These are phyloP conservation scores for Malassezia obtusa DNA, from an alignment of 1,284 basidiomycete species.

Conservation along the genomic window DNA sequence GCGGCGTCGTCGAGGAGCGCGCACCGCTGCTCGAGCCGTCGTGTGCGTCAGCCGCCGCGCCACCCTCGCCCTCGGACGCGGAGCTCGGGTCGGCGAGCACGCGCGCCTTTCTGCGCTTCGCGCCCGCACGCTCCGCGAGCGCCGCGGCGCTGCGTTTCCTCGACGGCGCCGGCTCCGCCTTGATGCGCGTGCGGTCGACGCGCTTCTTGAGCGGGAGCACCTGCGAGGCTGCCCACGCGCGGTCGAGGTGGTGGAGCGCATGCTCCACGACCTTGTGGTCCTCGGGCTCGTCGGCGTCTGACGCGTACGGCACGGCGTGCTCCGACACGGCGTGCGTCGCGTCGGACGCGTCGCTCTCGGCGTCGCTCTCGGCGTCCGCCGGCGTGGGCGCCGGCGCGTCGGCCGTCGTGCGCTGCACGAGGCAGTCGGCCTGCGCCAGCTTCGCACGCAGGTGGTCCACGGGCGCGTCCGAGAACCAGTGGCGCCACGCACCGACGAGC, in stretches of 20 bases:
- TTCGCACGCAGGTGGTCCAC: conserved; percentile 1
- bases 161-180: conserved; percentile 19
- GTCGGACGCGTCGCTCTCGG: conserved; percentile 6
- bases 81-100: conserved; percentile 22
- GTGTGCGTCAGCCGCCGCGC: no score
- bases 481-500: conserved; percentile 32
- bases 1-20: no score
- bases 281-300: conserved; percentile 17
- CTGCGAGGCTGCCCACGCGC: background rate
- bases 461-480: conserved; percentile 25
- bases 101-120: conserved; percentile 24
- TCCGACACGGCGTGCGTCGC: conserved; percentile 5
- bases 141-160: conserved; percentile 7
- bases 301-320: background rate
- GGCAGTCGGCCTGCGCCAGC: conserved; percentile 4
- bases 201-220: conserved; percentile 42
- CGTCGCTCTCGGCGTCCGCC: background rate
- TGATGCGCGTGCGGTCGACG: conserved; percentile 34
- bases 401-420: conserved; percentile 5
- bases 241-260: conserved; percentile 19
- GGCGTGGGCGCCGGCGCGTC: background rate
- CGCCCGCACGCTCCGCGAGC: background rate
- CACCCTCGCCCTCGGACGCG: conserved; percentile 14
- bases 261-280: conserved; percentile 30
- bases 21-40: no score